A percentile compares a stretch with the other conserved stretches of the same genome.
phyloP scores from a whole-genome alignment of 768 basidiomycete genomes.

The Cyclocybe cylindracea region DNA sequence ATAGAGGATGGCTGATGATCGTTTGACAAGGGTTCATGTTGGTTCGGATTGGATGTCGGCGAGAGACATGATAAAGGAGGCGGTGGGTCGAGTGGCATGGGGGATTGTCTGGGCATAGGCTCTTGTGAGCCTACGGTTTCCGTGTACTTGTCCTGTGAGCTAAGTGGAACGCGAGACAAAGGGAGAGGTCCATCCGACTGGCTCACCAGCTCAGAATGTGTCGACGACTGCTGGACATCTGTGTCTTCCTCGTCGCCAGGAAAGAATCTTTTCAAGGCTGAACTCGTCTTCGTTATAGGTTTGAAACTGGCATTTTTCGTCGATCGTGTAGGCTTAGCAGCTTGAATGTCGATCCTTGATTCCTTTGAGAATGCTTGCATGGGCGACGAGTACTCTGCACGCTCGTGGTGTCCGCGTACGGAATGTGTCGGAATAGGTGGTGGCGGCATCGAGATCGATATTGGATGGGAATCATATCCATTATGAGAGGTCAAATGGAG shows the following conservation, averaged over 20 bases:
- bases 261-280: slow-evolving; percentile 77
- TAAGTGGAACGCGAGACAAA: too few species aligned
- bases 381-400: slow-evolving; percentile 5
- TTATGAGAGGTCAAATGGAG: slow-evolving; percentile 4
- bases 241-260: slow-evolving; percentile 80
- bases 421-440: slow-evolving; percentile 10
- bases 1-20: too few species aligned
- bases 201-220: background rate
- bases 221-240: slow-evolving; percentile 28
- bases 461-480: slow-evolving; percentile 5
- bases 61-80: too few species aligned
- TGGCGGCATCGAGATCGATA: slow-evolving; percentile 20
- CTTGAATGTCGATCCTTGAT: slow-evolving; percentile 8
- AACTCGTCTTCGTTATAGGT: slow-evolving; percentile 58
- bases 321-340: slow-evolving; percentile 11
- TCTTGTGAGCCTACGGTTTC: too few species aligned
- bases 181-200: too few species aligned
- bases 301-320: slow-evolving; percentile 59
- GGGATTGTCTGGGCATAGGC: too few species aligned
- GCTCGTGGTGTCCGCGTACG: slow-evolving; percentile 2
- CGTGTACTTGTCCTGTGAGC: too few species aligned
- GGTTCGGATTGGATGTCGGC: too few species aligned
- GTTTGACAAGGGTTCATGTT: too few species aligned
- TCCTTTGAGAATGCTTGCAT: slow-evolving; percentile 5
- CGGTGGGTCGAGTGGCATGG: too few species aligned